phyloP scores from a whole-genome alignment of 1,284 basidiomycete species.

The Moesziomyces antarcticus region DNA sequence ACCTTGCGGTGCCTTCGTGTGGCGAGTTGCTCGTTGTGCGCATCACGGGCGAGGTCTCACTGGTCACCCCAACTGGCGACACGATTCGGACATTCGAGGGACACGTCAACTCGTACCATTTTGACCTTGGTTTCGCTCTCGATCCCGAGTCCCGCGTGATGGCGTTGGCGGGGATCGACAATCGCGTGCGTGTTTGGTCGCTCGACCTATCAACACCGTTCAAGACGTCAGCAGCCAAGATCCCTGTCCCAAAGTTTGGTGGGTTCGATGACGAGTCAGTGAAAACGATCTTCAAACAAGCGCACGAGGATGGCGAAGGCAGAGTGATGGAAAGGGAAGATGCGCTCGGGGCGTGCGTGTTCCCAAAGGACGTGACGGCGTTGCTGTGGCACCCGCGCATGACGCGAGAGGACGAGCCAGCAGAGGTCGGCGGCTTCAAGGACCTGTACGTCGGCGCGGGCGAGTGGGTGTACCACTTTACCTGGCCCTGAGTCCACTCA shows the following conservation, averaged over 20 bases:
- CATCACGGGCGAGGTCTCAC: conserved; percentile 20
- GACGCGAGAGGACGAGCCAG: neutral
- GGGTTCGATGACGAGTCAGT: too few relatives aligned
- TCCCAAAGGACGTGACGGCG: conserved; percentile 7
- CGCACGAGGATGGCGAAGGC: too few relatives aligned
- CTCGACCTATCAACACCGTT: conserved; percentile 27
- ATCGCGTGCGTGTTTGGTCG: conserved; percentile 33
- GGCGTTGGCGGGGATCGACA: conserved; percentile 30
- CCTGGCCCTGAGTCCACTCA: conserved; percentile 17
- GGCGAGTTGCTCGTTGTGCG: conserved; percentile 21
- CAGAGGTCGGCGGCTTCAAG: conserved; percentile 8
- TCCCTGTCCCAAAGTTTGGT: too few relatives aligned
- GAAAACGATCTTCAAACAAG: too few relatives aligned
- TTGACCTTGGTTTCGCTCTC: conserved; percentile 20
- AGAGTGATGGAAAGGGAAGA: too few relatives aligned
- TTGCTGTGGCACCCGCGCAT: conserved; percentile 30
- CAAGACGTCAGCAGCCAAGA: too few relatives aligned
- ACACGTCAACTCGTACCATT: conserved; percentile 37
- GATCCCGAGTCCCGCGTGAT: conserved; percentile 15
- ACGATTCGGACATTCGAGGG: conserved; percentile 10
- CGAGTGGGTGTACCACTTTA: conserved; percentile 32
- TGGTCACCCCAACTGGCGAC: conserved; percentile 12
- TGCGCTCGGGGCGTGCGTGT: neutral
- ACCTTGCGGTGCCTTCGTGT: conserved; percentile 5
- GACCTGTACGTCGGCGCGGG: conserved; percentile 27